Conservation (phyloP, 2,329 filamentous ascomycete species). For the Penicillium sp. region DNA sequence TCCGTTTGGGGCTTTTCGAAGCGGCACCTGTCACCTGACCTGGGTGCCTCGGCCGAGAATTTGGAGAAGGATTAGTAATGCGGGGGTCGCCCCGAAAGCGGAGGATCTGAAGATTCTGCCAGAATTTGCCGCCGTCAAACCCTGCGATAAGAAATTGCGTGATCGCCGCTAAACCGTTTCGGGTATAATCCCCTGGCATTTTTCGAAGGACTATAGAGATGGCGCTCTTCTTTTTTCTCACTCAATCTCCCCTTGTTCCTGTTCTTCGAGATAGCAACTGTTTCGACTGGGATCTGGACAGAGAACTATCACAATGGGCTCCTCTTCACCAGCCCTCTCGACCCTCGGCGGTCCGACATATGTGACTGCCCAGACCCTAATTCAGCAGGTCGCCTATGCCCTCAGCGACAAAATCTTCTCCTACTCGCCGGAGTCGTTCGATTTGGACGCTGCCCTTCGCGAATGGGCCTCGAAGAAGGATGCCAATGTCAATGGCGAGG, state of each 20-base stretch:
- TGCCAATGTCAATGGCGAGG: slow-evolving; percentile 80
- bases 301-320: slow-evolving; percentile 36
- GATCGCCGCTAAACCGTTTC: slow-evolving; percentile 39
- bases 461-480: slow-evolving; percentile 73
- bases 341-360: slow-evolving; percentile 86
- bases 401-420: slow-evolving; percentile 97
- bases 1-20: no score
- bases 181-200: slow-evolving; percentile 35
- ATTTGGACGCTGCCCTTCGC: slow-evolving; percentile 82
- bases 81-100: slow-evolving; percentile 25
- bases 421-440: slow-evolving; percentile 92
- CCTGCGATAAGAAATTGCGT: slow-evolving; percentile 40
- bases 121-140: slow-evolving; percentile 17
- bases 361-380: slow-evolving; percentile 86
- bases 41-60: neutral
- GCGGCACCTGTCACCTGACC: no score
- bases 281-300: slow-evolving; percentile 31
- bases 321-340: slow-evolving; percentile 51
- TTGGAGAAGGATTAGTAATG: slow-evolving; percentile 23
- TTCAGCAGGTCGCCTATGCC: slow-evolving; percentile 94
- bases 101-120: slow-evolving; percentile 23
- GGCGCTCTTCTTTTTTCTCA: slow-evolving; percentile 26
- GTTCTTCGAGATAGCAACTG: slow-evolving; percentile 32
- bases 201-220: slow-evolving; percentile 29
- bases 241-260: slow-evolving; percentile 26